Base-by-base conservation (phyloP, 164 flowering plant species). In the Vitis rupestris region DNA sequence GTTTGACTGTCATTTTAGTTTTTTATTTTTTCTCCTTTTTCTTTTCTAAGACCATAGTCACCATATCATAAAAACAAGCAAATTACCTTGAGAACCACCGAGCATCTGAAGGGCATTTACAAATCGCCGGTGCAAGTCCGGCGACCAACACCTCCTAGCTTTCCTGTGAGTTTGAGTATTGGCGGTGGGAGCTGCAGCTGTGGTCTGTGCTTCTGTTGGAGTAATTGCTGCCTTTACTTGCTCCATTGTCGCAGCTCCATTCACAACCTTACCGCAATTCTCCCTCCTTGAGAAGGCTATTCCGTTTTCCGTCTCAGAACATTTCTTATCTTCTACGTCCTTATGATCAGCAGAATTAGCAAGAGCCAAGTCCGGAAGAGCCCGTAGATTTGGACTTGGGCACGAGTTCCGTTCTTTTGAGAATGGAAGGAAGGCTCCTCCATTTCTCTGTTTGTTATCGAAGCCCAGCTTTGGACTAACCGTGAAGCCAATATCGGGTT, bases 111-210 rank as follows among this genome's bases (percentile, higher is more conserved):
- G 94, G 59, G 99, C 99, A 85, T 87, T 91, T 1, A 95, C 97
- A 74, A 95, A 95, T 58, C 98, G 67, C 12, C 97, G 79, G 84
- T 95, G 99, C 85, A 95, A 80, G 75, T 95, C 99, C 3, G 98
- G 99, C 1, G 99, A 95, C 99, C 99, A 95, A 63, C 99, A 93
- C 72, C 99, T 75, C 73, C 99, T 85, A 10, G 97, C 92, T 70
- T 95, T 95, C 79, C 99, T 76, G 14, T 92, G 90, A 63, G 90
- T 71, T 61, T 94, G 96, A 50, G 73, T 30, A 23, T 67, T 59
- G 30, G 74, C 50, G 15, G 63, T 58, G 3, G 30, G 47, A 30
- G 58, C 23, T 62, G 47, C 30, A 16, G 55, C 59, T 49, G 77
- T 61, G 3, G 77, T 59, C 66, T 85, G 91, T 3, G 70, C 75